Evolutionary conservation across 495 filamentous ascomycete genomes (phyloP).

Genomic region (Cercophora scortea): DNA sequence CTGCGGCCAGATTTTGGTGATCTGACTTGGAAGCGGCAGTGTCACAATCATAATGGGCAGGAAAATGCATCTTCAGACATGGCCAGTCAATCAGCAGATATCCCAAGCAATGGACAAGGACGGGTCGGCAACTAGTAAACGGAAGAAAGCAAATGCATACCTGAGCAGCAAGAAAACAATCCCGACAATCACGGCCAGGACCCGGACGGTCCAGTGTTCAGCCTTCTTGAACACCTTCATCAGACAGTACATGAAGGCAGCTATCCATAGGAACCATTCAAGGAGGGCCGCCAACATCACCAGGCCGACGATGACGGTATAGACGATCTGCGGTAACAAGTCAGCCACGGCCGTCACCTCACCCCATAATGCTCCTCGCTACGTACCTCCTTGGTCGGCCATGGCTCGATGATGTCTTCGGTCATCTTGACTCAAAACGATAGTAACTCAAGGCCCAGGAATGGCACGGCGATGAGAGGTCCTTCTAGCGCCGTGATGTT

Average conservation of each 20-base stretch:
- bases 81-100: no score
- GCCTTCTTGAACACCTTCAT: conserved; percentile 85
- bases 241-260: conserved; percentile 87
- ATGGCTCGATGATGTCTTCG: conserved; percentile 32
- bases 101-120: no score
- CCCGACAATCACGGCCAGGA: conserved; percentile 70
- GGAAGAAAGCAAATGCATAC: conserved; percentile 33
- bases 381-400: conserved; percentile 62
- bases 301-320: conserved; percentile 71
- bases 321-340: conserved; percentile 42
- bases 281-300: conserved; percentile 79
- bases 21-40: conserved; percentile 67
- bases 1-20: conserved; percentile 63
- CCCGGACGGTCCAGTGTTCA: conserved; percentile 70
- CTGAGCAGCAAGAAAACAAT: conserved; percentile 65
- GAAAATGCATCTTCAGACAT: conserved; percentile 60
- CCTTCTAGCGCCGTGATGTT: no score
- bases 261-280: conserved; percentile 93
- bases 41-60: conserved; percentile 93
- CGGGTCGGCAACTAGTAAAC: no score
- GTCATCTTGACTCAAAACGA: conserved; percentile 26
- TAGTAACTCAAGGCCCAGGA: neutral
- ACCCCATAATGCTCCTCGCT: neutral
- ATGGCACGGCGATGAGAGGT: no score
- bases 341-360: conserved; percentile 1